Percentiles rank a stretch among this genome's conserved stretches.
Conservation (phyloP, 1,284 basidiomycete genomes). For the Melampsora larici-populina region DNA sequence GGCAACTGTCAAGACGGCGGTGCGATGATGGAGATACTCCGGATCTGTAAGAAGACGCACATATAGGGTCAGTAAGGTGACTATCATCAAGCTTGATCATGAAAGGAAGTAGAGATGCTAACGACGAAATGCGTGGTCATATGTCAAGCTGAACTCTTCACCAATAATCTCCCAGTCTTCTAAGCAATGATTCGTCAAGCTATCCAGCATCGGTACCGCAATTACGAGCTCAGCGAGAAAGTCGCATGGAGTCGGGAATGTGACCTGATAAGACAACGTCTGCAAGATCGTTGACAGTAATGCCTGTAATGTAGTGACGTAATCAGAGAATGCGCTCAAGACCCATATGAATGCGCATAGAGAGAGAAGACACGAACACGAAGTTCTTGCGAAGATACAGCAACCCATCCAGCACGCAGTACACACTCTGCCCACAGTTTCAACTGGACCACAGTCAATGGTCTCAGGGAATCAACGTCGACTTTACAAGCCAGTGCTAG, state of each 20-base stretch:
- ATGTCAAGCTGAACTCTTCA: neutral
- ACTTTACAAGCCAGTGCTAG: neutral
- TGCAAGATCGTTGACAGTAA: neutral
- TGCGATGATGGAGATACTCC: too few species aligned
- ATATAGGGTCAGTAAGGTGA: too few species aligned
- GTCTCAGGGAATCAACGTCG: neutral
- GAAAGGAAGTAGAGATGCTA: too few species aligned
- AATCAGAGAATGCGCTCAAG: too few species aligned
- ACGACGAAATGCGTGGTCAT: too few species aligned
- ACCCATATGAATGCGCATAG: too few species aligned
- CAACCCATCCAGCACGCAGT: neutral
- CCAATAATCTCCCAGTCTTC: neutral
- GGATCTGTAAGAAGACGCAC: too few species aligned
- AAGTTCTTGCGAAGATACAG: neutral
- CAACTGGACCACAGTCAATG: neutral
- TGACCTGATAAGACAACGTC: neutral
- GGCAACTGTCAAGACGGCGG: too few species aligned
- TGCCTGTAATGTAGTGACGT: neutral
- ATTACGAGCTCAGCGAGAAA: too few species aligned
- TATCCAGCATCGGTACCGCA: neutral
- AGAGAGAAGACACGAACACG: too few species aligned
- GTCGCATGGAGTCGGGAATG: neutral
- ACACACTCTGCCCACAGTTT: neutral
- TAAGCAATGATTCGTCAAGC: neutral
- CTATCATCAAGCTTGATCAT: too few species aligned